These are phyloP conservation scores for Lichtheimia hyalospora DNA, from an alignment of 371 early-diverging fungal species.

Conservation along the genomic window DNA sequence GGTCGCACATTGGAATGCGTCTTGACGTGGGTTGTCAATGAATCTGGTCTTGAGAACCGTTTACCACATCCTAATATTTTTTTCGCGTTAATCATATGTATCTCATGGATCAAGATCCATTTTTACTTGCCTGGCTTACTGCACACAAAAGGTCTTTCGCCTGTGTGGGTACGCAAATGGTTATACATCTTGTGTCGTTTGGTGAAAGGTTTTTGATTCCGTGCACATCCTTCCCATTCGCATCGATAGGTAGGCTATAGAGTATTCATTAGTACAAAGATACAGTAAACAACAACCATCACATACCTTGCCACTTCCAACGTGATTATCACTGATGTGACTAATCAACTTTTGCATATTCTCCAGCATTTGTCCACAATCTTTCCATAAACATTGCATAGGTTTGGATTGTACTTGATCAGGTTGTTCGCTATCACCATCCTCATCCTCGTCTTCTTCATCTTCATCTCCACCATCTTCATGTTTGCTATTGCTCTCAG, in stretches of 20 bases:
- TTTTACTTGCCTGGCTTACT: slow-evolving; percentile 18
- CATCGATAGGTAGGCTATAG: slow-evolving; percentile 71
- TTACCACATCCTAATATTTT: slow-evolving; percentile 64
- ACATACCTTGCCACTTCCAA: slow-evolving; percentile 40
- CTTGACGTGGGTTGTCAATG: slow-evolving; percentile 86
- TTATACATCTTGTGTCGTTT: slow-evolving; percentile 91
- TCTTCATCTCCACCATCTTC: slow-evolving; percentile 14
- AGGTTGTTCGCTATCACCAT: slow-evolving; percentile 10
- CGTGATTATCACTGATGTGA: slow-evolving; percentile 61
- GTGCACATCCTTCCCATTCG: slow-evolving; percentile 79
- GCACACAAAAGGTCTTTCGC: slow-evolving; percentile 71
- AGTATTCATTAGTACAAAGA: neutral
- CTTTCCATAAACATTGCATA: slow-evolving; percentile 56
- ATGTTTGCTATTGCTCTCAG: slow-evolving; percentile 1
- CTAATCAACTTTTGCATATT: slow-evolving; percentile 47
- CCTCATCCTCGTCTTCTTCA: slow-evolving; percentile 16
- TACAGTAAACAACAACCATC: neutral
- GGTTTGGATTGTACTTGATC: slow-evolving; percentile 12
- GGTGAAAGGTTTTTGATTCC: slow-evolving; percentile 78
- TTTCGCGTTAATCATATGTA: neutral
- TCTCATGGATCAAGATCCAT: neutral
- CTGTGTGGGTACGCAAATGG: slow-evolving; percentile 89
- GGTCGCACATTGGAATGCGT: slow-evolving; percentile 84
- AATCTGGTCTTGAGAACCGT: slow-evolving; percentile 86
- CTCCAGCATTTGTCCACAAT: slow-evolving; percentile 49